These are phyloP conservation scores for Alternaria metachromatica DNA, from an alignment of 2,329 filamentous ascomycete genomes.

Conservation along the genomic window DNA sequence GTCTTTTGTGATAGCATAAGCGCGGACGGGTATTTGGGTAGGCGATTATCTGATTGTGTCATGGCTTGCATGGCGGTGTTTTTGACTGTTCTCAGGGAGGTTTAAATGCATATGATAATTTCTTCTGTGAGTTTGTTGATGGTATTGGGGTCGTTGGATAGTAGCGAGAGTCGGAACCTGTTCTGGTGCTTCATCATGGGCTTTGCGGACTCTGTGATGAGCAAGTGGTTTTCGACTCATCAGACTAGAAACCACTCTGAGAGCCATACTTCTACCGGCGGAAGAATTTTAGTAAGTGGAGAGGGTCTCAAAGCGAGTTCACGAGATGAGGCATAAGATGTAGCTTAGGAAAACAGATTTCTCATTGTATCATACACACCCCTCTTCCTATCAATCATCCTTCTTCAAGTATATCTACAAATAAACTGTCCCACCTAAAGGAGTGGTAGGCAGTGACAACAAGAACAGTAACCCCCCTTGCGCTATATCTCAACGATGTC, in stretches of 20 bases:
- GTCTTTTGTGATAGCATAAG: slow-evolving; percentile 11
- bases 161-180: background rate
- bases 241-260: no score
- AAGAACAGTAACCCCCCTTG: background rate
- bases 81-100: background rate
- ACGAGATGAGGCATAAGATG: background rate
- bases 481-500: background rate
- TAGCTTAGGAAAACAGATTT: background rate
- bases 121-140: background rate
- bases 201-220: background rate
- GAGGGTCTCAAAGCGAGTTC: background rate
- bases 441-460: background rate
- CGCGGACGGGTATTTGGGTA: slow-evolving; percentile 2
- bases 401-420: background rate
- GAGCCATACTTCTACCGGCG: rapidly evolving
- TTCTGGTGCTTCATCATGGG: background rate
- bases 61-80: slow-evolving; percentile 1
- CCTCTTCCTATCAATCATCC: background rate
- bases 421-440: background rate
- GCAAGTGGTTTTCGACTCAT: background rate
- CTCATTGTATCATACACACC: background rate
- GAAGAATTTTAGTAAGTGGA: background rate
- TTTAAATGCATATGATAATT: background rate
- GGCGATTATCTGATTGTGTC: background rate
- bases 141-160: background rate